Evolutionary conservation across 2,329 filamentous ascomycete species (phyloP), one percentile per base, ranked within the genome.

Genomic region (Stagonosporopsis chrysanthemi): DNA sequence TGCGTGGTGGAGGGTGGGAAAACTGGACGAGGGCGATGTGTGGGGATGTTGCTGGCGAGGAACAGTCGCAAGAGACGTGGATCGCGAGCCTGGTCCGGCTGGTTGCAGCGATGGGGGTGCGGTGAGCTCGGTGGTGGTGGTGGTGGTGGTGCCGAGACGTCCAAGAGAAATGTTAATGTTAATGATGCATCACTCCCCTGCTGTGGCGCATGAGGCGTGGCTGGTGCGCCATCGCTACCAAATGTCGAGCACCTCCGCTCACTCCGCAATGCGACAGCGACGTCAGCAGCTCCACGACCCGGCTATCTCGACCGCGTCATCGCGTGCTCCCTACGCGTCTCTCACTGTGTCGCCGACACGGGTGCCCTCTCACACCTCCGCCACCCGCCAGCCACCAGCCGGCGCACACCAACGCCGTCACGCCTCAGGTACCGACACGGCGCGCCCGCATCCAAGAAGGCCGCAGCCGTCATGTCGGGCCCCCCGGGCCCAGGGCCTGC

Each of bases 401-500:
- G 31, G 23, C 36, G 40, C 29, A 65, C 63, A 53, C 52, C 51
- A 58, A 51, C 60, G 64, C 64, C 67, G 67, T 63, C 62, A 43
- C 36, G 31, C 33, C 24, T 62, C 62, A 45, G 67, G 38, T 15
- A 31, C 23, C 44, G 17, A 54, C 52, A 38, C 31, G 14, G n/a
- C 42, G 42, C 48, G 43, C 40, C 36, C 58, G 36, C 29, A 53
- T 60, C 60, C 52, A 68, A 63, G 60, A 62, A 65, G 61, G 60
- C 58, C 56, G 51, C 51, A 49, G 28, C 52, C 57, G 56, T 60
- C 53, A 76, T 76, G 74, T 77, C 75, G 60, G 70, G 71, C 64
- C 69, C 70, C 50, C 72, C 68, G 54, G 74, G 74, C 61, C 68
- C 69, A 56, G 73, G 71, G 39, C 70, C 73, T 54, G 67, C 66